A percentile compares a stretch with the other conserved stretches of the same genome.
phyloP scores from a whole-genome alignment of 2,329 filamentous ascomycete genomes.

The Aphanocladium album region DNA sequence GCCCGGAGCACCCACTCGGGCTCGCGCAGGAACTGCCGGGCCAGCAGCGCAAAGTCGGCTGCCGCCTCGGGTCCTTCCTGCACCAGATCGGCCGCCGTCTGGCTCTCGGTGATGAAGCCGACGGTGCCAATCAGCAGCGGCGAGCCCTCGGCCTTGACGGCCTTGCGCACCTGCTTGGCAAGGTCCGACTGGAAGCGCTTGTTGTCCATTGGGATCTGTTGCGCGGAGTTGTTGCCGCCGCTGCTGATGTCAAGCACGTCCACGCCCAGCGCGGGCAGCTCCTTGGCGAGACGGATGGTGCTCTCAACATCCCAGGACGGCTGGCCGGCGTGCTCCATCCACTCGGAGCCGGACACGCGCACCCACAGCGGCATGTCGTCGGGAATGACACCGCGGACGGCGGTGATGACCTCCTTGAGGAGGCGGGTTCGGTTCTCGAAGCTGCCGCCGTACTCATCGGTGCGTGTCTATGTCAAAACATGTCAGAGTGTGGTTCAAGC shows the following conservation, averaged over 20 bases:
- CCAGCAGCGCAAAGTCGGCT: slow-evolving; percentile 67
- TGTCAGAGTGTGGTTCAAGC: not conserved
- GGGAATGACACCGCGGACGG: slow-evolving; percentile 49
- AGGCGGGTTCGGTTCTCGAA: slow-evolving; percentile 63
- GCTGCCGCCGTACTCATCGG: slow-evolving; percentile 60
- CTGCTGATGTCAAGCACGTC: slow-evolving; percentile 81
- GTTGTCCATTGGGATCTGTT: slow-evolving; percentile 52
- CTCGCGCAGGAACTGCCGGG: slow-evolving; percentile 74
- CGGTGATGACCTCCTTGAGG: slow-evolving; percentile 48
- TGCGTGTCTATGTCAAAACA: slow-evolving; percentile 42
- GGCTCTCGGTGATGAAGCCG: slow-evolving; percentile 65
- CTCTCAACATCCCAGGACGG: slow-evolving; percentile 65
- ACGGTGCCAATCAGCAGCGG: slow-evolving; percentile 66
- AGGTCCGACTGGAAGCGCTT: slow-evolving; percentile 66
- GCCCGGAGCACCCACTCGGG: slow-evolving; percentile 70
- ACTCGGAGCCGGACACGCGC: slow-evolving; percentile 58
- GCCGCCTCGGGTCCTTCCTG: slow-evolving; percentile 44
- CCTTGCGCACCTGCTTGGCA: slow-evolving; percentile 46
- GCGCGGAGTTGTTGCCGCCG: slow-evolving; percentile 61
- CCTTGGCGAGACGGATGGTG: slow-evolving; percentile 46
- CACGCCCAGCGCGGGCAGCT: slow-evolving; percentile 67
- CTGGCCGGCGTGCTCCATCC: slow-evolving; percentile 46
- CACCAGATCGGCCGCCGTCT: slow-evolving; percentile 56
- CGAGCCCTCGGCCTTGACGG: slow-evolving; percentile 44
- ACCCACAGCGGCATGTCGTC: slow-evolving; percentile 51